Percentiles rank a stretch among this genome's conserved stretches.
Conservation (phyloP, 805 yeast species). For the Kodamaea hsintzibuensis region DNA sequence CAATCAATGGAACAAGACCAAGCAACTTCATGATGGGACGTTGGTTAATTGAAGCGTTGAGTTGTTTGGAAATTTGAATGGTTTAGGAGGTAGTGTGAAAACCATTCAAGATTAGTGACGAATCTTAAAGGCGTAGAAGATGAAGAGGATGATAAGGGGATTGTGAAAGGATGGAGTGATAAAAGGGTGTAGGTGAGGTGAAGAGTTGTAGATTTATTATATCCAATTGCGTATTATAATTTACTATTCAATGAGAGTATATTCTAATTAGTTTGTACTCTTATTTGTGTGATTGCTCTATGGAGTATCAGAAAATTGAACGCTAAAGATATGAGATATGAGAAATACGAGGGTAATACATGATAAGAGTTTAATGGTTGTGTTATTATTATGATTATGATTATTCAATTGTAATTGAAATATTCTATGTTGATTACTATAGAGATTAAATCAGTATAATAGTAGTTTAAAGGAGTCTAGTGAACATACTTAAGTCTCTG, state of each 20-base stretch:
- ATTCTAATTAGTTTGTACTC: neutral
- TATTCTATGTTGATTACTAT: too few relatives aligned
- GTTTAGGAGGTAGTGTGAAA: neutral
- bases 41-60: neutral
- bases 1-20: conserved; percentile 10
- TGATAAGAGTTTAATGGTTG: too few relatives aligned
- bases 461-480: too few relatives aligned
- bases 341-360: neutral
- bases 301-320: too few relatives aligned
- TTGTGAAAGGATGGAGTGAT: neutral
- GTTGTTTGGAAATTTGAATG: neutral
- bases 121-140: neutral
- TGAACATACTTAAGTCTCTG: too few relatives aligned
- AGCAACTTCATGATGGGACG: conserved; percentile 13
- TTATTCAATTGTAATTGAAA: too few relatives aligned
- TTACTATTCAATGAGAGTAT: neutral
- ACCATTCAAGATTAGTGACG: neutral
- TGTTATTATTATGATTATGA: too few relatives aligned
- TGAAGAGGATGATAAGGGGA: neutral
- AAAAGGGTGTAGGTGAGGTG: too few relatives aligned
- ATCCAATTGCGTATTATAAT: too few relatives aligned
- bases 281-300: neutral
- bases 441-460: too few relatives aligned
- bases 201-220: too few relatives aligned
- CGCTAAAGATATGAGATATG: neutral